Base-by-base conservation (phyloP, 1,284 basidiomycete species). In the Ustilago crameri region DNA sequence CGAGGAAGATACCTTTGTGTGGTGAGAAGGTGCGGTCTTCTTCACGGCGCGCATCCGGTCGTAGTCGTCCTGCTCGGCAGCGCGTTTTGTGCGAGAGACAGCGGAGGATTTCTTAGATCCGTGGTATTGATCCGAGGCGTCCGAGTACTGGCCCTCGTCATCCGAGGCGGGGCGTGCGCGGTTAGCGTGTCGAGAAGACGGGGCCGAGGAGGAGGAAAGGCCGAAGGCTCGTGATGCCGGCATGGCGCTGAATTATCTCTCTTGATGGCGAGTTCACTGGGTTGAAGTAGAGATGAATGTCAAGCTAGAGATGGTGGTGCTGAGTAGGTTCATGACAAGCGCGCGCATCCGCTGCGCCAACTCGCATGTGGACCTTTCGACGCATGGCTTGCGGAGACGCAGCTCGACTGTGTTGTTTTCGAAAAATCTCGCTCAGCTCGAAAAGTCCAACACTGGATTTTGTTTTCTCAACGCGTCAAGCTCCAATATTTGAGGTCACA, bases 201-300 rank as follows among this genome's bases (percentile, higher is more conserved):
- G 35, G 9, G 62, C 63, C 12, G 65, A 65, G 15, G 68, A 71
- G 15, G 65, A 68, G 18, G 52, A 50, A 23, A 68, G 37, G 3
- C 52, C 56, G 26, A 73, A 68, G 1, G 69, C 43, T 23, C 60
- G 52, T 26, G 69, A 61, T 35, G 59, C 42, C 15, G 64, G 58
- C 69, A 72, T 72, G 27, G 17, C 43, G 42, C 47, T 48, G 24
- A 26, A 17, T 42, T 22, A 15, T 38, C 26, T 17, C 15, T 45
- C 34, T 9, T 24, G 26, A 27, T 43, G 30, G 17, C 7, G 5
- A 23, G 37, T 22, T n/a, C n/a, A n/a, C n/a, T n/a, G n/a, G n/a
- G n/a, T n/a, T n/a, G 24, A 20, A 17, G 22, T 9, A n/a, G 12
- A 14, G 30, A 5, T 35, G 35, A 20, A n/a, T n/a, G n/a, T n/a